phyloP scores from a whole-genome alignment of 202 grass and related monocot species.

The Digitaria exilis region DNA sequence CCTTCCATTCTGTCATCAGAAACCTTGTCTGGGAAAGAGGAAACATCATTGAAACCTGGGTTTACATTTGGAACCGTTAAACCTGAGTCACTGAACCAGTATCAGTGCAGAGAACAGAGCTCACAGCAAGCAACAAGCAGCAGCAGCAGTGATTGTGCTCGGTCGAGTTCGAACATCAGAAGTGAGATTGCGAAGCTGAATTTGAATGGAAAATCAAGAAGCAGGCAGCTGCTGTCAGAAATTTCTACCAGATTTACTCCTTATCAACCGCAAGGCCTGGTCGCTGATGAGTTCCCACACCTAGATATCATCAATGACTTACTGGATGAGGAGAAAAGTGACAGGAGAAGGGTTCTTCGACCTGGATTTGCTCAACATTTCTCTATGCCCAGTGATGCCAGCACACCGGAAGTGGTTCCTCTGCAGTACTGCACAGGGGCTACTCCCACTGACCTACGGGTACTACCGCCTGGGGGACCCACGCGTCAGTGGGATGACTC shows the following conservation, averaged over 20 bases:
- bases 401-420: slow-evolving; percentile 28
- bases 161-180: slow-evolving; percentile 38
- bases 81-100: slow-evolving; percentile 57
- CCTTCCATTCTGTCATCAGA: slow-evolving; percentile 45
- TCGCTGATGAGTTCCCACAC: slow-evolving; percentile 87
- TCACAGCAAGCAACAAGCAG: slow-evolving; percentile 48
- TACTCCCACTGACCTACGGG: too few relatives aligned
- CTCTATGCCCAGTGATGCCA: slow-evolving; percentile 56
- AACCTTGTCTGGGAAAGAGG: slow-evolving; percentile 45
- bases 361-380: slow-evolving; percentile 63
- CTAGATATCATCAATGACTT: slow-evolving; percentile 97
- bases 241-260: slow-evolving; percentile 63
- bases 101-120: slow-evolving; percentile 47
- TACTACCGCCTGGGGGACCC: too few relatives aligned
- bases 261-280: slow-evolving; percentile 65
- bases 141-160: slow-evolving; percentile 3
- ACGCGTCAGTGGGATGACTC: too few relatives aligned
- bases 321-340: slow-evolving; percentile 77
- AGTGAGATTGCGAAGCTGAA: slow-evolving; percentile 62
- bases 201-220: slow-evolving; percentile 48
- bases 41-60: slow-evolving; percentile 50
- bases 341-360: slow-evolving; percentile 49
- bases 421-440: too few relatives aligned
- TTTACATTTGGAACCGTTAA: slow-evolving; percentile 74
- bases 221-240: slow-evolving; percentile 49